Percentiles rank a stretch among this genome's conserved stretches.
Evolutionary conservation across 2,329 filamentous ascomycete genomes (phyloP).

Genomic region (Alternaria alternata): DNA sequence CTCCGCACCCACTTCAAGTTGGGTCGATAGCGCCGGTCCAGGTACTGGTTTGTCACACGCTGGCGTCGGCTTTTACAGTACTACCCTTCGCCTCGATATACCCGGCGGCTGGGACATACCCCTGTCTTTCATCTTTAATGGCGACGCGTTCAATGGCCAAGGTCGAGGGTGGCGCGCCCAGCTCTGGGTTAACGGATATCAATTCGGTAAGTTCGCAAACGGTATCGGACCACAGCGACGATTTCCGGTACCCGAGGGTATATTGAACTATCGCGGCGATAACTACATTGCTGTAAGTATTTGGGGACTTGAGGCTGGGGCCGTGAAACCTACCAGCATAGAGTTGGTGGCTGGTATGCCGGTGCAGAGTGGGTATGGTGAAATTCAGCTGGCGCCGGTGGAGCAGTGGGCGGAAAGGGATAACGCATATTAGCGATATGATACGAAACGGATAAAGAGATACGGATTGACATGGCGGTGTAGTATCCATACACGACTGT

Average conservation of each 20-base stretch:
- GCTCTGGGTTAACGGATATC: slow-evolving; percentile 77
- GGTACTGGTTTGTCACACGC: slow-evolving; percentile 57
- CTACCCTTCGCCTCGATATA: slow-evolving; percentile 63
- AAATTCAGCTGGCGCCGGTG: slow-evolving; percentile 24
- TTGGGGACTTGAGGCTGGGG: slow-evolving; percentile 68
- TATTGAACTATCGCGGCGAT: slow-evolving; percentile 72
- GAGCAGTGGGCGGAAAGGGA: slow-evolving; percentile 23
- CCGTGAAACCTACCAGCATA: slow-evolving; percentile 65
- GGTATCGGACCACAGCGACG: slow-evolving; percentile 74
- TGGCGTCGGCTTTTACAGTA: slow-evolving; percentile 65
- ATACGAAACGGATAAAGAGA: no score
- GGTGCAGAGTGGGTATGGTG: slow-evolving; percentile 45
- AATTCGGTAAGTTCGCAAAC: slow-evolving; percentile 71
- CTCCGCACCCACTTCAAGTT: slow-evolving; percentile 44
- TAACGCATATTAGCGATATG: slow-evolving; percentile 20
- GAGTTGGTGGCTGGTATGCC: slow-evolving; percentile 58
- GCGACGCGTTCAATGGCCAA: slow-evolving; percentile 48
- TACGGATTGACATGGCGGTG: background rate
- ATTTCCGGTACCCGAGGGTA: slow-evolving; percentile 75
- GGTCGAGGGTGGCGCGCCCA: slow-evolving; percentile 62
- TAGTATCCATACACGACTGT: background rate
- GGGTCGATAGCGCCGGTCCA: slow-evolving; percentile 48
- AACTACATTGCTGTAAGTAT: slow-evolving; percentile 73
- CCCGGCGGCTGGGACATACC: slow-evolving; percentile 67
- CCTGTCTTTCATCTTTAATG: slow-evolving; percentile 63